Conservation (phyloP, 176 grass and related monocot genomes). For the Carex kokanica region DNA sequence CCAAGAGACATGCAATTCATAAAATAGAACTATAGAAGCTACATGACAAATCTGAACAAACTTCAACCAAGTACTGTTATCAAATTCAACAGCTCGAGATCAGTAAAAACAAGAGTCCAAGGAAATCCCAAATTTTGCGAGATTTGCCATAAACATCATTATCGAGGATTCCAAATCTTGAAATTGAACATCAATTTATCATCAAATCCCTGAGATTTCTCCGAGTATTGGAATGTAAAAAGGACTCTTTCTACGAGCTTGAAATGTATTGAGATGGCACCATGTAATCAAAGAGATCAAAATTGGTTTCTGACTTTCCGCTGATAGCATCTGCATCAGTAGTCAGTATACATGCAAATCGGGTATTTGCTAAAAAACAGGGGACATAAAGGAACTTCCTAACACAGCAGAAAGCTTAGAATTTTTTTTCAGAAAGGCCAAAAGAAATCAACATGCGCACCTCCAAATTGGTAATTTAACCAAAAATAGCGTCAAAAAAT, state of each 20-base stretch:
- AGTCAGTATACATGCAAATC: neutral
- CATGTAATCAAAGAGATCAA: neutral
- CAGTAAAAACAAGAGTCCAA: neutral
- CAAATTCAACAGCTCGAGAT: neutral
- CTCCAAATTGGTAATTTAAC: neutral
- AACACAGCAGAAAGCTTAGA: neutral
- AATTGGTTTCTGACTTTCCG: neutral
- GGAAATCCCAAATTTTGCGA: neutral
- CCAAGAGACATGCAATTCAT: neutral
- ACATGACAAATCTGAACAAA: neutral
- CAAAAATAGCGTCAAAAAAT: neutral
- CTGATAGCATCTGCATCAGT: neutral
- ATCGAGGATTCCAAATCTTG: neutral
- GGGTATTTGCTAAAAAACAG: neutral
- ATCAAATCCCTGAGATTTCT: neutral
- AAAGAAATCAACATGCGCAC: neutral
- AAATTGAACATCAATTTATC: neutral
- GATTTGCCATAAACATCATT: neutral
- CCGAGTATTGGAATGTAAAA: neutral
- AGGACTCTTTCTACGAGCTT: neutral
- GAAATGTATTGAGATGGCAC: neutral
- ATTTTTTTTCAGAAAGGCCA: neutral
- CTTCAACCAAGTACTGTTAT: neutral
- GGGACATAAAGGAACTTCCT: neutral
- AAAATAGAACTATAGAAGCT: neutral